These are phyloP conservation scores for Glebionis coronaria DNA, from an alignment of 129 eudicot genomes.

Conservation along the genomic window DNA sequence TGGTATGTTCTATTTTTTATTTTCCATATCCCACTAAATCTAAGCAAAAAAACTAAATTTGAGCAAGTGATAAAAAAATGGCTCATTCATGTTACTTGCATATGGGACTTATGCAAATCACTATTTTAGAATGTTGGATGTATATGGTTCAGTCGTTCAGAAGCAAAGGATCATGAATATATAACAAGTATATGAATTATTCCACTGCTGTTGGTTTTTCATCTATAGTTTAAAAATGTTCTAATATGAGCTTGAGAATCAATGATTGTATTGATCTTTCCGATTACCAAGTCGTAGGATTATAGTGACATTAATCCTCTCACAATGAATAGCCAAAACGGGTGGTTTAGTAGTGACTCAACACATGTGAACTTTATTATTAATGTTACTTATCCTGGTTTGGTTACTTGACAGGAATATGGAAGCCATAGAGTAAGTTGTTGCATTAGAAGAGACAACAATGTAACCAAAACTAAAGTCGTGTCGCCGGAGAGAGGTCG, in stretches of 20 bases:
- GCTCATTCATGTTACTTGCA: not conserved
- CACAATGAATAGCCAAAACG: no score
- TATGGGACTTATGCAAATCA: conserved; percentile 87
- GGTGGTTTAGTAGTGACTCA: no score
- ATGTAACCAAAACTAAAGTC: no score
- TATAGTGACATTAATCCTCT: no score
- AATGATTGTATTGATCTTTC: no score
- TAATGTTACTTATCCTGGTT: no score
- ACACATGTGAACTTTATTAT: no score
- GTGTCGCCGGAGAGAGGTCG: no score
- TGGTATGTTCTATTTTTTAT: conserved; percentile 48
- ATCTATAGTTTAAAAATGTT: conserved; percentile 5
- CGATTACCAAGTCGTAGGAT: no score
- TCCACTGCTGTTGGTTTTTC: not conserved
- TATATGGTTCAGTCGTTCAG: conserved; percentile 97
- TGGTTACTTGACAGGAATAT: no score
- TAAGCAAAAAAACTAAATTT: not conserved
- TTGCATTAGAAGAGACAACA: no score
- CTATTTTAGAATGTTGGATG: conserved; percentile 95
- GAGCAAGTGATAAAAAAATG: not conserved
- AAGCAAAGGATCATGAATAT: conserved; percentile 93
- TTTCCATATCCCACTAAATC: not conserved
- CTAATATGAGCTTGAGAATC: conserved; percentile 24
- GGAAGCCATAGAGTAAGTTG: no score
- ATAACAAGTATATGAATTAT: conserved; percentile 75